These are phyloP conservation scores for Podospora pseudoanserina DNA, from an alignment of 495 filamentous ascomycete genomes.

Conservation along the genomic window DNA sequence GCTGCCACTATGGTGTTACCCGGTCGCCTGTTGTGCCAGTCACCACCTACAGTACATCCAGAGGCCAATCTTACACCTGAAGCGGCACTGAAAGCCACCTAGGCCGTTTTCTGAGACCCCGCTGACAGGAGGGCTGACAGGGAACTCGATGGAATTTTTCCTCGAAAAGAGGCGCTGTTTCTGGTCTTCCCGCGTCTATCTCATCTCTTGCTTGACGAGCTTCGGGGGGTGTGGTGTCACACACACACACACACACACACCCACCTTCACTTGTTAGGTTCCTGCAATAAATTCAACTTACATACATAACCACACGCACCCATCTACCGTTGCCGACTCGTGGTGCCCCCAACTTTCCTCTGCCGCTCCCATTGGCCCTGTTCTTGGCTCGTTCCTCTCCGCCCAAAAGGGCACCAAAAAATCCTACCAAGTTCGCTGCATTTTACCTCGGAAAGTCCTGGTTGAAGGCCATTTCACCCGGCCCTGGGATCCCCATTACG, in stretches of 20 bases:
- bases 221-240: conserved; percentile 8
- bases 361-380: conserved; percentile 13
- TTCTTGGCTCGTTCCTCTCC: conserved; percentile 4
- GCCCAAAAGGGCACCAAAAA: conserved; percentile 7
- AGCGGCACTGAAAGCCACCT: conserved; percentile 5
- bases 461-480: not conserved
- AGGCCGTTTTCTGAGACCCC: conserved; percentile 1
- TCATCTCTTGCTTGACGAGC: conserved; percentile 2
- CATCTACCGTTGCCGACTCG: conserved; percentile 12
- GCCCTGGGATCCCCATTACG: not conserved
- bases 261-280: not conserved
- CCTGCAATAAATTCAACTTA: conserved; percentile 11
- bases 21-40: not conserved
- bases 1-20: conserved; percentile 9
- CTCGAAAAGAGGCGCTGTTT: not conserved
- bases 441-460: not conserved
- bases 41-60: not conserved
- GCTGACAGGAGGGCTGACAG: conserved; percentile 17
- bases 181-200: conserved; percentile 3
- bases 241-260: conserved; percentile 5
- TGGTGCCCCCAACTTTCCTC: conserved; percentile 7
- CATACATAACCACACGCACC: not conserved
- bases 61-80: not conserved
- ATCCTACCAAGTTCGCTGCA: conserved; percentile 15
- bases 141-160: conserved; percentile 9